phyloP scores from a whole-genome alignment of 2,329 filamentous ascomycete species.

The Alternaria brassicae region DNA sequence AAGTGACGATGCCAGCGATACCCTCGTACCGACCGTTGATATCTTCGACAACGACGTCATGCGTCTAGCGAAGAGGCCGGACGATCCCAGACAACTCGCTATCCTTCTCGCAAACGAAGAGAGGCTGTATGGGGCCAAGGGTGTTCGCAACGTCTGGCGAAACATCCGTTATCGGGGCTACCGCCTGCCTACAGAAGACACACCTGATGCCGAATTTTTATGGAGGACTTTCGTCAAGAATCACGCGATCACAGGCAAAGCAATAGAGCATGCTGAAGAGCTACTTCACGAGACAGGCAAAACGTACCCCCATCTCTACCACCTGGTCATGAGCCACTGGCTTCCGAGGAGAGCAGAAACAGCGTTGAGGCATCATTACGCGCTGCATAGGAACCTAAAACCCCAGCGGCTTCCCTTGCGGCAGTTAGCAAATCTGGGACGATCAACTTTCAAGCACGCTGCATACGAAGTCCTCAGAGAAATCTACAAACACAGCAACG shows the following conservation, averaged over 20 bases:
- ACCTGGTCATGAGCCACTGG: constrained; percentile 53
- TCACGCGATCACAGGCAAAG: constrained; percentile 41
- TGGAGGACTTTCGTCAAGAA: constrained; percentile 57
- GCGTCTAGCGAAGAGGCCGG: constrained; percentile 1
- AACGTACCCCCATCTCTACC: constrained; percentile 52
- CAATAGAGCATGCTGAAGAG: constrained; percentile 53
- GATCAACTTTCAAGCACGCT: constrained; percentile 14
- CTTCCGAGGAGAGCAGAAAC: constrained; percentile 28
- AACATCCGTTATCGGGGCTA: constrained; percentile 48
- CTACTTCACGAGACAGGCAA: constrained; percentile 50
- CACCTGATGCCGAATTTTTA: constrained; percentile 50
- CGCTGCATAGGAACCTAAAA: constrained; percentile 32
- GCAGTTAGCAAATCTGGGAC: constrained; percentile 21
- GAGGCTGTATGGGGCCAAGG: constrained; percentile 51
- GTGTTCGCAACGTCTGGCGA: constrained; percentile 55
- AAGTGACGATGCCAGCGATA: constrained; percentile 9
- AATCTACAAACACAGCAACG: constrained; percentile 50
- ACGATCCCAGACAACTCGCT: constrained; percentile 44
- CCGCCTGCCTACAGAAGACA: constrained; percentile 51
- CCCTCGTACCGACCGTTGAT: not conserved
- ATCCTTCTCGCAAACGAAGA: constrained; percentile 52
- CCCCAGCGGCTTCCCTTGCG: constrained; percentile 37
- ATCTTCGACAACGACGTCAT: not conserved
- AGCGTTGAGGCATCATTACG: constrained; percentile 37
- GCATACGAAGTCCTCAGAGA: constrained; percentile 40